phyloP scores from a whole-genome alignment of 2,329 filamentous ascomycete genomes.

The Parastagonospora avenae region DNA sequence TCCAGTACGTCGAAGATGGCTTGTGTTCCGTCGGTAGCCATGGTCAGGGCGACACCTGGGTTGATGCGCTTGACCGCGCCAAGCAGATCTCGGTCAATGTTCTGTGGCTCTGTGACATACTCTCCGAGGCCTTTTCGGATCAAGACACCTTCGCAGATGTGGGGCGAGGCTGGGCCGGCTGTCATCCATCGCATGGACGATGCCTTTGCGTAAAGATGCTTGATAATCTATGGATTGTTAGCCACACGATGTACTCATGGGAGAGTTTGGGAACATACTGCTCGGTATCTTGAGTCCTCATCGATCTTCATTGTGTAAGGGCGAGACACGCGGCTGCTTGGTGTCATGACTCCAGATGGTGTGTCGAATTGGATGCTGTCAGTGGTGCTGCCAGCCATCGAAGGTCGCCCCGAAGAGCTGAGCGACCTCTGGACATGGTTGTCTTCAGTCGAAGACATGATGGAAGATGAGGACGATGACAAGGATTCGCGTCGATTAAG shows the following conservation, averaged over 20 bases:
- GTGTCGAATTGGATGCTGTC: conserved; percentile 6
- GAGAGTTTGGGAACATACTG: conserved; percentile 16
- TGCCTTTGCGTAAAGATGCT: conserved; percentile 33
- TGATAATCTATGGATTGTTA: conserved; percentile 29
- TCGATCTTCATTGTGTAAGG: conserved; percentile 28
- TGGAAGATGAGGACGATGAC: conserved; percentile 2
- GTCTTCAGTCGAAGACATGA: conserved; percentile 12
- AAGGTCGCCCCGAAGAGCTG: conserved; percentile 15
- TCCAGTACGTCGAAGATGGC: conserved; percentile 52
- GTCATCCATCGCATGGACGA: conserved; percentile 31
- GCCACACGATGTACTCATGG: not conserved
- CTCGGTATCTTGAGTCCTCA: conserved; percentile 29
- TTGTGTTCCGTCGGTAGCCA: conserved; percentile 55
- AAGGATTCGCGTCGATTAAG: too few species aligned
- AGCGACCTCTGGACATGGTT: conserved; percentile 7
- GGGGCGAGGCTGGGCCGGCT: conserved; percentile 10
- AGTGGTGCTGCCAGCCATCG: conserved; percentile 12
- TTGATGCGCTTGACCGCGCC: conserved; percentile 54
- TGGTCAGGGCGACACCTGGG: conserved; percentile 55
- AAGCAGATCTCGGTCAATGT: conserved; percentile 47
- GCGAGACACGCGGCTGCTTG: conserved; percentile 10
- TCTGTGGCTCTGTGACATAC: conserved; percentile 63
- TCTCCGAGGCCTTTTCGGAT: conserved; percentile 69
- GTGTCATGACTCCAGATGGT: conserved; percentile 6
- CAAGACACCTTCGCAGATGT: conserved; percentile 65